Conservation (phyloP, 2,329 filamentous ascomycete genomes). For the Reticulascus tulasneorum region DNA sequence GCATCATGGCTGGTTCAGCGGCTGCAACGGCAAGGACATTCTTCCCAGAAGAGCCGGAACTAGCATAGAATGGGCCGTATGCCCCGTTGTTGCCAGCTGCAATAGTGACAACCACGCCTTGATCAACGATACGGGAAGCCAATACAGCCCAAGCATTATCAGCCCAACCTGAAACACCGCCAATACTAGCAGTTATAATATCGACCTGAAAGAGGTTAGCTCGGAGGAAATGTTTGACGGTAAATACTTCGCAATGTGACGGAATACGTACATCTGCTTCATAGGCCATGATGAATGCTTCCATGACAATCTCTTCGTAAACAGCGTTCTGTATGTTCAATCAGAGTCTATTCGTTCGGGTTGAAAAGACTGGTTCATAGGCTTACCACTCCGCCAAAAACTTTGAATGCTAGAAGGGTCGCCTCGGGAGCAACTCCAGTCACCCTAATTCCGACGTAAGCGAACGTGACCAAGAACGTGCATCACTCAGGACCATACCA, state of each 20-base stretch:
- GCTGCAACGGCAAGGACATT: constrained; percentile 20
- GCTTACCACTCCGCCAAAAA: constrained; percentile 7
- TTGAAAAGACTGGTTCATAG: constrained; percentile 5
- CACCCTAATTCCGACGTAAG: constrained; percentile 5
- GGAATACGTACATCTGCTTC: constrained; percentile 14
- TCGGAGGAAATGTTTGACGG: constrained; percentile 29
- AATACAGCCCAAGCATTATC: constrained; percentile 39
- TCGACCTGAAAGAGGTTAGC: constrained; percentile 26
- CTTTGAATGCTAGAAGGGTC: constrained; percentile 12
- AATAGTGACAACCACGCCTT: constrained; percentile 21
- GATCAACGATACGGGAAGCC: constrained; percentile 33
- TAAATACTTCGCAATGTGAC: neutral
- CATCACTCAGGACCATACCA: constrained; percentile 5
- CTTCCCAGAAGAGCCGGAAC: constrained; percentile 20
- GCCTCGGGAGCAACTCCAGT: constrained; percentile 11
- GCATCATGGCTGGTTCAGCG: constrained; percentile 8
- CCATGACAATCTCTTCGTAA: constrained; percentile 10
- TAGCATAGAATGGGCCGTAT: constrained; percentile 18
- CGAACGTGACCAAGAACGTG: no score
- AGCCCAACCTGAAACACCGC: constrained; percentile 20
- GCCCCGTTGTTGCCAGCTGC: constrained; percentile 12
- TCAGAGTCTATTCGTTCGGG: constrained; percentile 22
- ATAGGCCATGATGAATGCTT: constrained; percentile 12
- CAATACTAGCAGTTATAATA: constrained; percentile 12
- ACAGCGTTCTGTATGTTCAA: constrained; percentile 10